These are phyloP conservation scores for Phytophthora podocarpi DNA, from an alignment of 352 stramenopile genomes.

Conservation along the genomic window DNA sequence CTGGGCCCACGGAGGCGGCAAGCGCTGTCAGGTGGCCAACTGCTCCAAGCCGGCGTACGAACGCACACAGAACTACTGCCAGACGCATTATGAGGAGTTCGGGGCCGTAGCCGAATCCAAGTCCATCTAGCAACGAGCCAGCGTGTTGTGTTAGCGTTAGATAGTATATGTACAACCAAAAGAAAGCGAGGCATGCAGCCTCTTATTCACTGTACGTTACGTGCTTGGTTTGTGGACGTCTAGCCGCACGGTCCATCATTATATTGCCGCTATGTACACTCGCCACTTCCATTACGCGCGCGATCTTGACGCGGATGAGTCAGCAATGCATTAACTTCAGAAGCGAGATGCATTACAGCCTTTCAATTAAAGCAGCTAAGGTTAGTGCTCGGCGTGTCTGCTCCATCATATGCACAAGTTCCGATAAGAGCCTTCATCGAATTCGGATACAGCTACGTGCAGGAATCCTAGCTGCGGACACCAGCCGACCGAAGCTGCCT, in stretches of 20 bases:
- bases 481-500: not conserved
- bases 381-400: not conserved
- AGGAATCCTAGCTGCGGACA: too few species aligned
- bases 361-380: not conserved
- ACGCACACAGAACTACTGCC: conserved; percentile 64
- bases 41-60: conserved; percentile 66
- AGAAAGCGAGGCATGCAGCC: conserved; percentile 5
- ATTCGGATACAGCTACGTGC: too few species aligned
- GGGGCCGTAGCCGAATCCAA: conserved; percentile 3
- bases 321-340: not conserved
- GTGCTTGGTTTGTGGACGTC: too few species aligned
- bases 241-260: too few species aligned
- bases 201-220: too few species aligned
- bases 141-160: conserved; percentile 17
- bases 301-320: too few species aligned
- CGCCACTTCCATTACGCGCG: too few species aligned
- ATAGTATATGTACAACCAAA: conserved; percentile 30
- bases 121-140: not conserved
- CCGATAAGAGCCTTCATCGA: too few species aligned
- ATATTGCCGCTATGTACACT: too few species aligned
- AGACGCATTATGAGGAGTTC: conserved; percentile 47
- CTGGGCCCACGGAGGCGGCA: conserved; percentile 49
- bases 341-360: conserved; percentile 7
- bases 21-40: conserved; percentile 47
- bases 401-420: too few species aligned